Evolutionary conservation across 192 early-diverging fungal species (phyloP).

Genomic region (Linnemannia elongata): DNA sequence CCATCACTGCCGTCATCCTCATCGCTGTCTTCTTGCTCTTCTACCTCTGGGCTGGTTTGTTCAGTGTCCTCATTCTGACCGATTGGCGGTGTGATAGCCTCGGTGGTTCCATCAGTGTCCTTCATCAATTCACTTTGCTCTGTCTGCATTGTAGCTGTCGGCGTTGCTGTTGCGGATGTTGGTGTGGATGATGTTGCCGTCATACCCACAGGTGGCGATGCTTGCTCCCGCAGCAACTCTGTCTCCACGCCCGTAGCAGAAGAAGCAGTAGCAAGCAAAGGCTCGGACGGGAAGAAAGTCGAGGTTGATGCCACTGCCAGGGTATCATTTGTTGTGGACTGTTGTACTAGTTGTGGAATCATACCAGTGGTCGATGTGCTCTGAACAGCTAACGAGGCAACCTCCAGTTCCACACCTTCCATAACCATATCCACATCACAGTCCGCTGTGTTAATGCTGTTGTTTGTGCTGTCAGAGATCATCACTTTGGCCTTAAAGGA

Average conservation of each 20-base stretch:
- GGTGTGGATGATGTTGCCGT: background rate
- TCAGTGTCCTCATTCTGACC: background rate
- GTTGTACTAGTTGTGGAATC: background rate
- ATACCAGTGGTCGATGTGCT: background rate
- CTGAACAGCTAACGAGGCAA: slow-evolving; percentile 11
- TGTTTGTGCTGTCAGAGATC: background rate
- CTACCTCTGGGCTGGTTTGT: background rate
- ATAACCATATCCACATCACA: slow-evolving; percentile 9
- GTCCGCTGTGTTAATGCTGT: background rate
- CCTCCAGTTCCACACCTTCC: slow-evolving; percentile 36
- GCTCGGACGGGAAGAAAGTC: background rate
- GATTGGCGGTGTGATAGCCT: background rate
- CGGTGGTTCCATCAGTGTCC: background rate
- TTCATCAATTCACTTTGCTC: background rate
- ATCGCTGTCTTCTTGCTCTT: background rate
- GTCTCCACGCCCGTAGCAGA: background rate
- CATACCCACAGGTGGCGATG: background rate
- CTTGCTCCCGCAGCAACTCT: background rate
- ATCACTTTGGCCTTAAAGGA: background rate
- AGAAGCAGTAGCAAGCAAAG: background rate
- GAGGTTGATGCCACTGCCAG: background rate
- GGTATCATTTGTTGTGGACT: background rate
- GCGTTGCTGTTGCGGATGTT: background rate
- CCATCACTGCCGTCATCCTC: background rate
- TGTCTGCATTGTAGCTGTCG: background rate